Base-by-base conservation (phyloP, 192 early-diverging fungal genomes). In the Gaertneriomyces semiglobifer region DNA sequence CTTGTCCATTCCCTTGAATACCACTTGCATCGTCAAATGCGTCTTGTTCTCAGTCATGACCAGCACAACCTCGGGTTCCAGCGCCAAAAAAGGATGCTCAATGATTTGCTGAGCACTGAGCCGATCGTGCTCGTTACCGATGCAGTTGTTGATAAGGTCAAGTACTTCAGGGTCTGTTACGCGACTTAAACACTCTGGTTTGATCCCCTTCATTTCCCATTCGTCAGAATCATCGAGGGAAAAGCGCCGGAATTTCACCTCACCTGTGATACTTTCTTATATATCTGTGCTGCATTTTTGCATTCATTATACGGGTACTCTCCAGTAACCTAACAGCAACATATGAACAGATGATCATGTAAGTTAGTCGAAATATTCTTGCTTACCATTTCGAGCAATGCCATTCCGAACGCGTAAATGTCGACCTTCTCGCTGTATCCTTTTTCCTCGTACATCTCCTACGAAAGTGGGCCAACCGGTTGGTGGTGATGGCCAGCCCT, bases 401-500 rank as follows among this genome's bases (percentile, higher is more conserved):
- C 88, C 88, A 92, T 90, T 18, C 90, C 90, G 70, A 92, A 92
- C 6, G 90, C 90, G 73, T 92, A 92, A 44, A 92, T 89, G 59
- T 92, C 90, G 7, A 90, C 89, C 56, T 90, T 90, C 76, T 92
- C 90, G 74, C 74, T 90, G 67, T 92, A 92, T 7, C 88, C 87
- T 53, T 83, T 81, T 72, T 92, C 90, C 53, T 92, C 90, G 69
- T 92, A 92, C 88, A 91, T 89, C 75, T 91, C 90, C 78, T 79
- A 51, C 6, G 50, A 14, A 69, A 8, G 40, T 3, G 14, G 6
- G 41, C 20, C 18, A 62, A 10, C 25, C 6, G 20, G 40, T n/a
- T 53, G 38, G 42, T 12, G 39, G 25, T 33, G 25, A 33, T 33
- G 25, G 25, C 25, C 25, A 33, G 25, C 25, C 25, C 25, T 0